These are phyloP conservation scores for Triangularia setosa DNA, from an alignment of 2,329 filamentous ascomycete genomes.

Conservation along the genomic window DNA sequence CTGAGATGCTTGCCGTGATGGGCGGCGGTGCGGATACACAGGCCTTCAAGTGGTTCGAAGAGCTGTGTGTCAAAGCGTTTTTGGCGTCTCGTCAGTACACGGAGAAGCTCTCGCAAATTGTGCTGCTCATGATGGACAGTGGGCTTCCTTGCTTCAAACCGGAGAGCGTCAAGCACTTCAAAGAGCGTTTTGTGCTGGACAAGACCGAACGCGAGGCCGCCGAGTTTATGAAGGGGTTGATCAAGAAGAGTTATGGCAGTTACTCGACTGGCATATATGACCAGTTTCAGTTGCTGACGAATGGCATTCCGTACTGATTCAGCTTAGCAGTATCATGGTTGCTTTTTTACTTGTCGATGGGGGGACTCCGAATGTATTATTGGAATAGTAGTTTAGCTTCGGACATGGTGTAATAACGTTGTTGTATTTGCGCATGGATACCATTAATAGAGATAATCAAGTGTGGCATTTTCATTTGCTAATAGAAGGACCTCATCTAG, in stretches of 20 bases:
- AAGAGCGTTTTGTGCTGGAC: conserved; percentile 87
- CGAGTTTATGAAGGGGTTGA: conserved; percentile 85
- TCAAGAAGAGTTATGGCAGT: conserved; percentile 85
- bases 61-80: conserved; percentile 93
- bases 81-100: conserved; percentile 80
- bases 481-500: neutral
- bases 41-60: conserved; percentile 92
- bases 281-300: conserved; percentile 94
- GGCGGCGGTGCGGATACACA: conserved; percentile 80
- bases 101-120: conserved; percentile 84
- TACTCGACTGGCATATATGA: conserved; percentile 95
- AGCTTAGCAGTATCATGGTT: neutral
- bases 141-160: conserved; percentile 97
- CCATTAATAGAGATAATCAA: neutral
- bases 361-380: neutral
- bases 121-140: conserved; percentile 92
- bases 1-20: conserved; percentile 99
- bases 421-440: neutral
- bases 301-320: conserved; percentile 87
- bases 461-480: neutral
- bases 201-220: conserved; percentile 89
- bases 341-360: neutral
- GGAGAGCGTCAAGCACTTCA: conserved; percentile 88
- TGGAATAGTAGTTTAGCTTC: conserved; percentile 2
- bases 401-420: neutral